Percentiles rank a stretch among this genome's conserved stretches.
Evolutionary conservation across 176 grass and related monocot genomes (phyloP).

Genomic region (Typha latifolia): DNA sequence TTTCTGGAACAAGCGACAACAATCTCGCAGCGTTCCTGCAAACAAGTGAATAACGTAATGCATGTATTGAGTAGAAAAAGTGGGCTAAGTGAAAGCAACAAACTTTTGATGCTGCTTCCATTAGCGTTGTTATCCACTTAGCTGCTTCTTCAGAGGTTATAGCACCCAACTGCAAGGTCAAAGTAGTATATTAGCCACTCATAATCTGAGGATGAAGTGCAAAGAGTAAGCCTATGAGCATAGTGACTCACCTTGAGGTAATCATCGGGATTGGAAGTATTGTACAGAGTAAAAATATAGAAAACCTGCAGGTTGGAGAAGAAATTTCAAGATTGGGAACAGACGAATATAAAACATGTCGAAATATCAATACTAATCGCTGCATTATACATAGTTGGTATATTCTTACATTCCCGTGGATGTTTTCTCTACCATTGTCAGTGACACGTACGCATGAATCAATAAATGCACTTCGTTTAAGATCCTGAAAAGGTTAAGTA

Average conservation of each 20-base stretch:
- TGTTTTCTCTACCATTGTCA: slow-evolving; percentile 2
- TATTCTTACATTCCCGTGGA: background rate
- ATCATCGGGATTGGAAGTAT: background rate
- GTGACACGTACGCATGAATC: background rate
- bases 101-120: background rate
- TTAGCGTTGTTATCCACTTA: background rate
- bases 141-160: background rate
- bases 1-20: background rate
- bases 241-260: background rate
- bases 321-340: background rate
- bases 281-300: slow-evolving; percentile 4
- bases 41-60: background rate
- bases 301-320: background rate
- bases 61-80: background rate
- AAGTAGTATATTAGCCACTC: background rate
- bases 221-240: background rate
- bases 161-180: slow-evolving; percentile 2
- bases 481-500: background rate
- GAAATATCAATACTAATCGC: background rate
- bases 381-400: background rate
- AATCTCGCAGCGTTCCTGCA: background rate
- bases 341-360: background rate
- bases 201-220: background rate
- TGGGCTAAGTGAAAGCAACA: background rate
- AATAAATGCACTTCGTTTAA: slow-evolving; percentile 1